phyloP scores from a whole-genome alignment of 257 asterid genomes.

The Leonotis leonurus region DNA sequence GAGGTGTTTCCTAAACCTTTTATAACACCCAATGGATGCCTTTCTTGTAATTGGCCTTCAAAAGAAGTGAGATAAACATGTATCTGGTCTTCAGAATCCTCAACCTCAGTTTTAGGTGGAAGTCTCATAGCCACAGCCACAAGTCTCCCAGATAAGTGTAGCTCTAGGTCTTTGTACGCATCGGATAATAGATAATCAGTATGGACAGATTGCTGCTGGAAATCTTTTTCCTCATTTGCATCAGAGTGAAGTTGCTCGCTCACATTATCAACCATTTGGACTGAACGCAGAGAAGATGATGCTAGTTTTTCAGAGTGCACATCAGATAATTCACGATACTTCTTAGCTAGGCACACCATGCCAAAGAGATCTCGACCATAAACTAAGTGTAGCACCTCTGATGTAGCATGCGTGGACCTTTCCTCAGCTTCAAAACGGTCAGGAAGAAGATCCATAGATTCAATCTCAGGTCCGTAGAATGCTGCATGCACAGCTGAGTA shows the following conservation, averaged over 20 bases:
- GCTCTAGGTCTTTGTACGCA: slow-evolving; percentile 61
- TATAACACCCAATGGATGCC: slow-evolving; percentile 63
- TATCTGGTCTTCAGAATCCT: slow-evolving; percentile 54
- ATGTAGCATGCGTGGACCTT: slow-evolving; percentile 52
- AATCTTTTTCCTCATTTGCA: slow-evolving; percentile 19
- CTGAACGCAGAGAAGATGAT: slow-evolving; percentile 26
- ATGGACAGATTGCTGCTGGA: slow-evolving; percentile 26
- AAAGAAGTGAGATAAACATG: slow-evolving; percentile 48
- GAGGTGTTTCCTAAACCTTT: slow-evolving; percentile 76
- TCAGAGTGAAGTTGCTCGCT: slow-evolving; percentile 17
- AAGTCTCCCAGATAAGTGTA: slow-evolving; percentile 69
- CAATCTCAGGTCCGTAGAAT: slow-evolving; percentile 84
- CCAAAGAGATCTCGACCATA: slow-evolving; percentile 91
- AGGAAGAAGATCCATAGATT: slow-evolving; percentile 69
- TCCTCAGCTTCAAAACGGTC: slow-evolving; percentile 91
- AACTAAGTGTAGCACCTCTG: slow-evolving; percentile 90
- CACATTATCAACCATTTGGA: slow-evolving; percentile 18
- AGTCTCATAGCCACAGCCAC: slow-evolving; percentile 73
- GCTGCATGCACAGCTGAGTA: slow-evolving; percentile 83
- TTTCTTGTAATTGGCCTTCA: slow-evolving; percentile 38
- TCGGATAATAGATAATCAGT: slow-evolving; percentile 35
- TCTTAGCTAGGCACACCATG: slow-evolving; percentile 60
- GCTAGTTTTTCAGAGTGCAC: slow-evolving; percentile 29
- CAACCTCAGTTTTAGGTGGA: slow-evolving; percentile 46
- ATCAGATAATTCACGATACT: slow-evolving; percentile 42